Evolutionary conservation across 2,329 filamentous ascomycete genomes (phyloP).

Genomic region (Lanzia echinophila): DNA sequence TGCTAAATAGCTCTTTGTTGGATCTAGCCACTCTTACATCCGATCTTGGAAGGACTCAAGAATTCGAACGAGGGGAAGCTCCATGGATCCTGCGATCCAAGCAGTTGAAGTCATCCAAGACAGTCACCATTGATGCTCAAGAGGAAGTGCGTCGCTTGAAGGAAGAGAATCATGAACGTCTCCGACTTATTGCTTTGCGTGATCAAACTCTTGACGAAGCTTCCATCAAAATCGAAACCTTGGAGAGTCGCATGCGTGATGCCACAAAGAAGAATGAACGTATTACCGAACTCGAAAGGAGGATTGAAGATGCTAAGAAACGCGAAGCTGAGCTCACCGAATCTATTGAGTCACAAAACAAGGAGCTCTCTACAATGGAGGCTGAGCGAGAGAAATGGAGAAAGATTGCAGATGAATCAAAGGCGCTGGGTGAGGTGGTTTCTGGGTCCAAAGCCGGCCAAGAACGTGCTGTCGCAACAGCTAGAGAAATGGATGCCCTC

Average conservation of each 20-base stretch:
- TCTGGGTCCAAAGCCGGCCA: constrained; percentile 51
- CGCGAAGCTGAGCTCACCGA: constrained; percentile 50
- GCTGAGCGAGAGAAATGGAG: constrained; percentile 64
- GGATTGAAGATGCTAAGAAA: constrained; percentile 47
- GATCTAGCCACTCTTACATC: constrained; percentile 65
- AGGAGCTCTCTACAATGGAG: constrained; percentile 58
- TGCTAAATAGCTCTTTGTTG: constrained; percentile 55
- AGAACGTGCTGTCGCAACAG: constrained; percentile 62
- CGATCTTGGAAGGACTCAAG: constrained; percentile 65
- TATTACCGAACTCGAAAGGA: constrained; percentile 58
- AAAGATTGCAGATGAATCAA: constrained; percentile 59
- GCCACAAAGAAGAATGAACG: constrained; percentile 68
- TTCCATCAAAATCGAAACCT: constrained; percentile 86
- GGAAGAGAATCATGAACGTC: constrained; percentile 72
- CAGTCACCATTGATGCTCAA: constrained; percentile 73
- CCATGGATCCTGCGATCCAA: constrained; percentile 82
- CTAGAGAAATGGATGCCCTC: constrained; percentile 66
- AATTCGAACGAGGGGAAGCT: constrained; percentile 68
- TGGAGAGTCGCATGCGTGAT: constrained; percentile 81
- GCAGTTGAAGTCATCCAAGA: constrained; percentile 76
- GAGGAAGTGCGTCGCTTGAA: constrained; percentile 76
- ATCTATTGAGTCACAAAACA: constrained; percentile 60
- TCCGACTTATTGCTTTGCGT: constrained; percentile 62
- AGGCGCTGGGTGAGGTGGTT: constrained; percentile 42
- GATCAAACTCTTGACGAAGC: constrained; percentile 82